Conservation (phyloP, 306 rosid genomes). For the Pyrus pyrifolia region DNA sequence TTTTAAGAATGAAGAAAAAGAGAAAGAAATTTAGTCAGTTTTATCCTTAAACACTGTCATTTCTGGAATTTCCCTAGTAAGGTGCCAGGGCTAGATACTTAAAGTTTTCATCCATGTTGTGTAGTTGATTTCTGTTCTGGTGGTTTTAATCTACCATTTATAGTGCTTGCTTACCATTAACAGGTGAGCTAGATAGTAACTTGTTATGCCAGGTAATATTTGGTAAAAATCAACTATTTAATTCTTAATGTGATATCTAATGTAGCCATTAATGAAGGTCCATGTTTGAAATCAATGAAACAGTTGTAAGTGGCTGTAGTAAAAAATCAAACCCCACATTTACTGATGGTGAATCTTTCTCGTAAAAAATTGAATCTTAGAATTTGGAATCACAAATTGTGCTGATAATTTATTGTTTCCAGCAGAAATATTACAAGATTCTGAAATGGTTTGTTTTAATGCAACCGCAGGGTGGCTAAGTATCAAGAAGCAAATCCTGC, state of each 20-base stretch:
- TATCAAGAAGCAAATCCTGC: conserved; percentile 98
- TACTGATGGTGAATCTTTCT: not conserved
- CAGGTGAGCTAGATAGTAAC: not conserved
- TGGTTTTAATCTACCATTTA: not conserved
- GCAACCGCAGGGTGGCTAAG: conserved; percentile 77
- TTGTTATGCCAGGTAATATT: not conserved
- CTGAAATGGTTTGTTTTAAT: conserved; percentile 15
- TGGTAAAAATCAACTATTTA: not conserved
- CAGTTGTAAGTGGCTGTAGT: not conserved
- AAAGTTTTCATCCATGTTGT: not conserved
- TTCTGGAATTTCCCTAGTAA: not conserved
- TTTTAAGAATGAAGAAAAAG: not conserved
- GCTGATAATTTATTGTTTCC: not conserved
- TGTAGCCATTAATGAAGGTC: not conserved
- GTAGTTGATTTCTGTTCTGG: not conserved
- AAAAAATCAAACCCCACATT: not conserved
- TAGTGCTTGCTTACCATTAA: not conserved
- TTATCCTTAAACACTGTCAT: not conserved
- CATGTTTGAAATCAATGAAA: not conserved
- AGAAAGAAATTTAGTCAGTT: not conserved
- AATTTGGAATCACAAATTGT: not conserved
- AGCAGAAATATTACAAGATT: not conserved
- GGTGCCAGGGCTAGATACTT: not conserved
- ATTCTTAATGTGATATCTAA: not conserved
- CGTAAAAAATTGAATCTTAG: not conserved